These are phyloP conservation scores for Ustilago esculenta DNA, from an alignment of 1,284 basidiomycete species.

Conservation along the genomic window DNA sequence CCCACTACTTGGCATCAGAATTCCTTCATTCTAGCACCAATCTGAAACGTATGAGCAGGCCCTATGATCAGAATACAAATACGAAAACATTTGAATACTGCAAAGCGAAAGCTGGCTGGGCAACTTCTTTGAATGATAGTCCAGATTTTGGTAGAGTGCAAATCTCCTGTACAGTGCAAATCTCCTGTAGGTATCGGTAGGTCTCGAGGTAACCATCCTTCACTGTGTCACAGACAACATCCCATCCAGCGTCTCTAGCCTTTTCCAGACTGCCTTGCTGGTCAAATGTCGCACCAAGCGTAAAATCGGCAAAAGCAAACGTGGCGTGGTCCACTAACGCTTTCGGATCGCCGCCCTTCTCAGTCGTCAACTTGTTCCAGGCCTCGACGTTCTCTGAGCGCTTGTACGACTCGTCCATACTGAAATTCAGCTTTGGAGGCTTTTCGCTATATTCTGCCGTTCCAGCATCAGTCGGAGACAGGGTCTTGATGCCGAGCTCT, in stretches of 20 bases:
- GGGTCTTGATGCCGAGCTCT: conserved; percentile 25
- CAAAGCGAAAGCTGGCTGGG: no score
- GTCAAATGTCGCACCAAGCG: conserved; percentile 42
- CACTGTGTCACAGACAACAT: conserved; percentile 33
- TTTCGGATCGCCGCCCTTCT: conserved; percentile 30
- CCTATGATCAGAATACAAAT: no score
- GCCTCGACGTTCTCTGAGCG: conserved; percentile 28
- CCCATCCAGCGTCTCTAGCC: conserved; percentile 35
- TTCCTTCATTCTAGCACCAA: no score
- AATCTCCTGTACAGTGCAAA: no score
- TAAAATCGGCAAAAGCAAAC: conserved; percentile 43
- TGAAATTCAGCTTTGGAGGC: conserved; percentile 35
- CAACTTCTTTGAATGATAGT: no score
- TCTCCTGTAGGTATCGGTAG: conserved; percentile 39
- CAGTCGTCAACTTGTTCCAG: conserved; percentile 37
- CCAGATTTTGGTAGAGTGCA: no score
- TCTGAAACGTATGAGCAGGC: no score
- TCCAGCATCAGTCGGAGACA: conserved; percentile 20
- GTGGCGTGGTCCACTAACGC: conserved; percentile 40
- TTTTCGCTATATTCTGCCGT: conserved; percentile 29
- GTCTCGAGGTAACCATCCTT: conserved; percentile 45
- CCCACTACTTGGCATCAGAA: no score
- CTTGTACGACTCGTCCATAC: conserved; percentile 40
- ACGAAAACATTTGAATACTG: no score
- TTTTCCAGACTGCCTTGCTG: conserved; percentile 42